Evolutionary conservation across 163 green algal species (phyloP).

Genomic region (Prototheca cutis): DNA sequence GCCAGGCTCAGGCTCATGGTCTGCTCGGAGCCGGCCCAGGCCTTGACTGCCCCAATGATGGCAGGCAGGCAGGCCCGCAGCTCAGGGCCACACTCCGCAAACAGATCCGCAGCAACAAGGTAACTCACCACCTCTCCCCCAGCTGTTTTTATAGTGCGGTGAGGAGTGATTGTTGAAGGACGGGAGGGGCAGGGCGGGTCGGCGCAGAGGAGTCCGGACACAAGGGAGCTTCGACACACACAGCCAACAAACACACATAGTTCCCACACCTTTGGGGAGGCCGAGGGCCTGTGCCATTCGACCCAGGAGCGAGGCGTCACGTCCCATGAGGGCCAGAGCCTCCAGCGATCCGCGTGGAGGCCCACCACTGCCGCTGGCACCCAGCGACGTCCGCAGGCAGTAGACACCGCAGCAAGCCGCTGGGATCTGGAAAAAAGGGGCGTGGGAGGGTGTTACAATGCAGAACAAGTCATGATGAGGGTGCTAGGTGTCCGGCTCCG

Average conservation of each 20-base stretch:
- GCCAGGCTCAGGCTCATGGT: conserved; percentile 32
- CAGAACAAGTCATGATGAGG: background rate
- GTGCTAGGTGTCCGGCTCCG: too few species aligned
- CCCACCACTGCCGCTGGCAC: too few species aligned
- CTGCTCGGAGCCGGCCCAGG: conserved; percentile 63
- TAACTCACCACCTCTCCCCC: conserved; percentile 42
- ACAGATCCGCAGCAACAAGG: conserved; percentile 66
- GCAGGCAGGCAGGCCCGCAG: conserved; percentile 33
- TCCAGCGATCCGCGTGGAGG: too few species aligned
- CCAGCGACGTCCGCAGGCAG: conserved; percentile 29
- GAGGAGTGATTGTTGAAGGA: too few species aligned
- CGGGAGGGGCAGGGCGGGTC: background rate
- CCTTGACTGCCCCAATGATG: conserved; percentile 51
- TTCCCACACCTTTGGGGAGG: conserved; percentile 17
- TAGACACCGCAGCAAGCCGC: conserved; percentile 52
- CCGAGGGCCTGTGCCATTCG: conserved; percentile 27
- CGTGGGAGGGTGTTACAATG: background rate
- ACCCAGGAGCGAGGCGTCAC: conserved; percentile 20
- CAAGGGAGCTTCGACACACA: too few species aligned
- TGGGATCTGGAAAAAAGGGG: conserved; percentile 17
- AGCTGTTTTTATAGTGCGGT: too few species aligned
- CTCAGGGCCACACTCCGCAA: conserved; percentile 41
- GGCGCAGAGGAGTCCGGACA: too few species aligned
- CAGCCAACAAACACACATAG: too few species aligned
- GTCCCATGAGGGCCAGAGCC: conserved; percentile 22